phyloP scores from a whole-genome alignment of 495 filamentous ascomycete species.

The Penicillium desertorum region DNA sequence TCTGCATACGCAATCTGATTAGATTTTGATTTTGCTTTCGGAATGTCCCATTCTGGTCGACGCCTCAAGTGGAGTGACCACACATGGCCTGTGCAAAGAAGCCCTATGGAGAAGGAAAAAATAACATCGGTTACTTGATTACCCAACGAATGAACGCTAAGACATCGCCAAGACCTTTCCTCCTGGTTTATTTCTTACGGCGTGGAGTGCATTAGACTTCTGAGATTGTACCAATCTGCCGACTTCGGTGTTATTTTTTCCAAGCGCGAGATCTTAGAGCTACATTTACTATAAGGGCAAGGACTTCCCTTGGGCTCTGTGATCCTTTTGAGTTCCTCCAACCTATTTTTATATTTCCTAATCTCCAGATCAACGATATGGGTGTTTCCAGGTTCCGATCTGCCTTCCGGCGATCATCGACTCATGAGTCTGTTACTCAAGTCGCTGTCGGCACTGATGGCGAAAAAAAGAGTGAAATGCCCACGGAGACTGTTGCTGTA shows the following conservation, averaged over 20 bases:
- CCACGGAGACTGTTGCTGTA: slow-evolving; percentile 4
- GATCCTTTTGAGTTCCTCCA: slow-evolving; percentile 5
- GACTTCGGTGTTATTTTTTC: slow-evolving; percentile 5
- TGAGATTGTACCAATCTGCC: slow-evolving; percentile 9
- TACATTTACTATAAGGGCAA: slow-evolving; percentile 6
- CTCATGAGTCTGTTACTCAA: slow-evolving; percentile 10
- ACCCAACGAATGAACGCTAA: slow-evolving; percentile 3
- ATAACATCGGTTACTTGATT: neutral
- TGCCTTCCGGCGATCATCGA: slow-evolving; percentile 17
- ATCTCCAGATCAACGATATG: slow-evolving; percentile 2
- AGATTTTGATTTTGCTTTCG: neutral
- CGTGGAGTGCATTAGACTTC: slow-evolving; percentile 10
- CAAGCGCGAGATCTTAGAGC: neutral
- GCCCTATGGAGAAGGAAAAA: neutral
- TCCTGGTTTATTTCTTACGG: slow-evolving; percentile 1
- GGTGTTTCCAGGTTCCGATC: slow-evolving; percentile 13
- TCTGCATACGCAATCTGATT: slow-evolving; percentile 4
- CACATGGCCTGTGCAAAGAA: neutral
- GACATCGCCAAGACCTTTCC: slow-evolving; percentile 8
- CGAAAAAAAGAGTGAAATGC: slow-evolving; percentile 11
- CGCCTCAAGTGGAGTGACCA: slow-evolving; percentile 1
- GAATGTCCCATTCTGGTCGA: slow-evolving; percentile 1
- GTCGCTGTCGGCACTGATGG: neutral
- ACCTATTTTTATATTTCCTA: neutral
- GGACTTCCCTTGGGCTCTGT: neutral